Percentiles rank a stretch among this genome's conserved stretches.
Conservation (phyloP, 495 filamentous ascomycete species). For the Mytilinidion resinicola region DNA sequence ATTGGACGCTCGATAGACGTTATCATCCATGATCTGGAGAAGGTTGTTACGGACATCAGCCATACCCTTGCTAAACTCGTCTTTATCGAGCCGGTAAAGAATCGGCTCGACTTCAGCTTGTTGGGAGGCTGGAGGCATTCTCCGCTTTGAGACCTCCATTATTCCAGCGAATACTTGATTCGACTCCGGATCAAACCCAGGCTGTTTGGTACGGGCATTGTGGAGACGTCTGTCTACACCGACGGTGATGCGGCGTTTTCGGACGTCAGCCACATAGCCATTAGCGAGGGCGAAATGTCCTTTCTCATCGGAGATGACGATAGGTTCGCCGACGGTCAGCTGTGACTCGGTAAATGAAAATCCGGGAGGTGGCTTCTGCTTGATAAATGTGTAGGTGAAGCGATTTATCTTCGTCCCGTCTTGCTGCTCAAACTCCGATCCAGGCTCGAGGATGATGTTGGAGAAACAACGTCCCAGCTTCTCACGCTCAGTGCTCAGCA, state of each 20-base stretch:
- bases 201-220: conserved; percentile 67
- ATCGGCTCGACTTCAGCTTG: conserved; percentile 49
- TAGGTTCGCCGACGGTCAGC: conserved; percentile 79
- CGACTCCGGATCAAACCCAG: conserved; percentile 62
- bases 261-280: conserved; percentile 75
- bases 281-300: conserved; percentile 92
- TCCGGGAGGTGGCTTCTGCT: conserved; percentile 47
- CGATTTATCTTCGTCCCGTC: conserved; percentile 78
- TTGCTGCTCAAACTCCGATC: conserved; percentile 59
- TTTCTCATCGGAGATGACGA: conserved; percentile 92
- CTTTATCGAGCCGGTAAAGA: conserved; percentile 85
- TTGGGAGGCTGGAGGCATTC: conserved; percentile 36
- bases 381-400: conserved; percentile 75
- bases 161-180: conserved; percentile 89
- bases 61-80: conserved; percentile 98
- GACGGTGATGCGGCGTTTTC: conserved; percentile 68
- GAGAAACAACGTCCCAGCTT: conserved; percentile 73
- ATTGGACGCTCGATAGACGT: conserved; percentile 61
- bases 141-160: conserved; percentile 71
- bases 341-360: conserved; percentile 90
- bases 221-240: conserved; percentile 84
- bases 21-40: conserved; percentile 81
- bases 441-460: conserved; percentile 70
- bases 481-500: conserved; percentile 84
- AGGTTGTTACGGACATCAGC: conserved; percentile 89